phyloP scores from a whole-genome alignment of 1,284 basidiomycete genomes.

The Moesziomyces sp. region DNA sequence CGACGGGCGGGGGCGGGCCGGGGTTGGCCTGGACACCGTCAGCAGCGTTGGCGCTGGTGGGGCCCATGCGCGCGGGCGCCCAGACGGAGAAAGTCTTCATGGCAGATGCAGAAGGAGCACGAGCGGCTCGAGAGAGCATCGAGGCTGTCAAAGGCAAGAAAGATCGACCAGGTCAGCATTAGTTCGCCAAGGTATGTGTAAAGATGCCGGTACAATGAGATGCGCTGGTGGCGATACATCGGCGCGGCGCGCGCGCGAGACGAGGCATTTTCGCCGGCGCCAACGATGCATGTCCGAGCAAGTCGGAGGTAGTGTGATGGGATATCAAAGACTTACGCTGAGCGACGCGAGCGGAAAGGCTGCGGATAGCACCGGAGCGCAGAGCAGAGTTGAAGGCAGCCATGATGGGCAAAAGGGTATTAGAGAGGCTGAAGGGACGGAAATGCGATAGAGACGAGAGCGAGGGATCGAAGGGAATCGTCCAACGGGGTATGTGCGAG shows the following conservation, averaged over 20 bases:
- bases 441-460: not conserved
- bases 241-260: too few relatives aligned
- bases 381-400: conserved; percentile 47
- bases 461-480: not conserved
- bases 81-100: conserved; percentile 42
- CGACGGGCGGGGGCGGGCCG: conserved; percentile 59
- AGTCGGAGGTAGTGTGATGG: not conserved
- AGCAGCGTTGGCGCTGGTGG: conserved; percentile 37
- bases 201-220: not conserved
- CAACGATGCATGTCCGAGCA: too few relatives aligned
- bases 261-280: too few relatives aligned
- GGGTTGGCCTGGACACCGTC: conserved; percentile 57
- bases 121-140: conserved; percentile 39
- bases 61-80: conserved; percentile 41
- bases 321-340: conserved; percentile 33
- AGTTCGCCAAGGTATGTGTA: too few relatives aligned
- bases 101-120: conserved; percentile 30
- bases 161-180: not conserved
- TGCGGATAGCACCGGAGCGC: conserved; percentile 46
- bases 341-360: conserved; percentile 45
- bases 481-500: conserved; percentile 20
- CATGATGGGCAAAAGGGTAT: conserved; percentile 17
- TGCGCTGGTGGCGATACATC: too few relatives aligned
- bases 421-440: conserved; percentile 1
- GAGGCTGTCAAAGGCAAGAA: conserved; percentile 23